Percentiles rank a stretch among this genome's conserved stretches.
phyloP scores from a whole-genome alignment of 2,329 filamentous ascomycete species.

The Ophiocordyceps robertsii region DNA sequence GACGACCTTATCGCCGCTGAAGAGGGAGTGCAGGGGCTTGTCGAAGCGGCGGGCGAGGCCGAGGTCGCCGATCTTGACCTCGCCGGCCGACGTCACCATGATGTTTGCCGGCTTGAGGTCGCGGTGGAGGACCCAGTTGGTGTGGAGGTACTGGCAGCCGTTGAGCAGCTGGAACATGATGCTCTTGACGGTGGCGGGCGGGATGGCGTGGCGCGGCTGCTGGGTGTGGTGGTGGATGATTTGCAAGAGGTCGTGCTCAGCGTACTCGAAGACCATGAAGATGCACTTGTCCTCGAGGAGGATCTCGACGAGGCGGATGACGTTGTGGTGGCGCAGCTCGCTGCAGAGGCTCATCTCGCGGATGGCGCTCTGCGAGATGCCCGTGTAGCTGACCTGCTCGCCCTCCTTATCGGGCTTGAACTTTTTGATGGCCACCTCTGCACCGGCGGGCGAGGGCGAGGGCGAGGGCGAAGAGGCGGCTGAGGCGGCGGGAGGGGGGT shows the following conservation, averaged over 20 bases:
- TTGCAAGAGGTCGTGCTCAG: constrained; percentile 91
- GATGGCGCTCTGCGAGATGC: constrained; percentile 92
- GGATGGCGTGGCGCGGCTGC: constrained; percentile 75
- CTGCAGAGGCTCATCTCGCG: constrained; percentile 96
- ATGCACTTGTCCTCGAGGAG: constrained; percentile 98
- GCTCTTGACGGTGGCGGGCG: constrained; percentile 76
- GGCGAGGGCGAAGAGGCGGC: background rate
- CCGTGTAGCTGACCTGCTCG: constrained; percentile 86
- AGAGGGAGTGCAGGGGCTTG: constrained; percentile 84
- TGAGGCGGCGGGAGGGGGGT: background rate
- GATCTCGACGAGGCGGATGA: constrained; percentile 85
- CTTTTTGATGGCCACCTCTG: constrained; percentile 96
- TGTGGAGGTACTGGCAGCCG: constrained; percentile 86
- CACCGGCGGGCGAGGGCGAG: constrained; percentile 26
- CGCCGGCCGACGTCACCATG: constrained; percentile 84
- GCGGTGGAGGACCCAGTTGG: constrained; percentile 93
- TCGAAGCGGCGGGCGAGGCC: constrained; percentile 86
- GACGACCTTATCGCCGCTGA: constrained; percentile 91
- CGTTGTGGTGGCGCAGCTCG: constrained; percentile 76
- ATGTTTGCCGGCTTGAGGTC: constrained; percentile 98
- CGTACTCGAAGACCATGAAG: constrained; percentile 98
- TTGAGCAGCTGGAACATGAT: constrained; percentile 95
- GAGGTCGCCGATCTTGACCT: constrained; percentile 89
- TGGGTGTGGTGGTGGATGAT: constrained; percentile 98
- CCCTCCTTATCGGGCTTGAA: constrained; percentile 99